phyloP scores from a whole-genome alignment of 305 asterid genomes.

The Fraxinus platypoda region DNA sequence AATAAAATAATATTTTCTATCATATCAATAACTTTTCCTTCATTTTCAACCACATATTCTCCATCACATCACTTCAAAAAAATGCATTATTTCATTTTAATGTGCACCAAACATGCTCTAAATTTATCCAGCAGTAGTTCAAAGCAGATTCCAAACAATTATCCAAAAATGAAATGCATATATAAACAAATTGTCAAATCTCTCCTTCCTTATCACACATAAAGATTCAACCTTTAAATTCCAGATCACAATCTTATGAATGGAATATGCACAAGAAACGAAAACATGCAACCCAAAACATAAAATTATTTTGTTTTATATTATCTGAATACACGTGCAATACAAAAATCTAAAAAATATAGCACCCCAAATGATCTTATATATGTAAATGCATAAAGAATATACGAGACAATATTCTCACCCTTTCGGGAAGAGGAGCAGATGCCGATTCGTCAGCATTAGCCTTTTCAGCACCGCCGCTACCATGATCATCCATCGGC shows the following conservation, averaged over 20 bases:
- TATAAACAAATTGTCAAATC: slow-evolving; percentile 1
- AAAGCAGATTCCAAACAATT: neutral
- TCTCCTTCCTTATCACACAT: slow-evolving; percentile 9
- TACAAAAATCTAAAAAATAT: neutral
- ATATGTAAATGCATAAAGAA: neutral
- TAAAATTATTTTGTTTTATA: neutral
- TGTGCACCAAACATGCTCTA: no score
- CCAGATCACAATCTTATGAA: slow-evolving; percentile 15
- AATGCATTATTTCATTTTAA: no score
- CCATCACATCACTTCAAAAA: no score
- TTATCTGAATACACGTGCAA: neutral
- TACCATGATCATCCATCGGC: slow-evolving; percentile 54
- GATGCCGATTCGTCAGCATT: slow-evolving; percentile 56
- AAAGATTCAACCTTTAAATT: slow-evolving; percentile 21
- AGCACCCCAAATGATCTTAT: neutral
- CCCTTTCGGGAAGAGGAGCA: slow-evolving; percentile 74
- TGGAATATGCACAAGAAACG: neutral
- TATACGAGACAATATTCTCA: slow-evolving; percentile 19
- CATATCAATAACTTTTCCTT: no score
- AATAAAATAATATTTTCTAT: no score
- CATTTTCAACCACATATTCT: no score
- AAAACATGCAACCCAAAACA: neutral
- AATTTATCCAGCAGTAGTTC: neutral
- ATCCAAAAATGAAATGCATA: neutral
- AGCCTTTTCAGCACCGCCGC: slow-evolving; percentile 57